These are phyloP conservation scores for Vicia faba DNA, from an alignment of 306 rosid genomes.

Conservation along the genomic window DNA sequence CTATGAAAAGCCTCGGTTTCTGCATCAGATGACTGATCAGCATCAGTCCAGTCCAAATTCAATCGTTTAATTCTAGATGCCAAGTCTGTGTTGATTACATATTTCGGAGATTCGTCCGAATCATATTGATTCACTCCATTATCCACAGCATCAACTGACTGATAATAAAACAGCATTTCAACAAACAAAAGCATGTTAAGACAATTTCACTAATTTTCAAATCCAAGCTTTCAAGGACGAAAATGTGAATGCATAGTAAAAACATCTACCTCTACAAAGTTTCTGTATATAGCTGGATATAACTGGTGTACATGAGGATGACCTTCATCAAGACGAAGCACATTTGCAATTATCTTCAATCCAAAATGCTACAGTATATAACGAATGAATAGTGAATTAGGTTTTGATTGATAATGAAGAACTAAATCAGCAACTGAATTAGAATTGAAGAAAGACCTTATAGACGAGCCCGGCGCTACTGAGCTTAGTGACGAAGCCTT, in stretches of 20 bases:
- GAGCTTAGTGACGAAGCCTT: constrained; percentile 52
- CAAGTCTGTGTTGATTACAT: constrained; percentile 47
- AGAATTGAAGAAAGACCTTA: constrained; percentile 43
- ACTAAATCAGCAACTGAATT: constrained; percentile 10
- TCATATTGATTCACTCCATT: constrained; percentile 63
- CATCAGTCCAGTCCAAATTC: constrained; percentile 53
- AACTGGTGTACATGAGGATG: constrained; percentile 47
- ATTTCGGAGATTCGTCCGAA: constrained; percentile 47
- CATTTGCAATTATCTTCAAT: constrained; percentile 51
- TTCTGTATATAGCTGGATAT: constrained; percentile 45
- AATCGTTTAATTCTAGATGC: constrained; percentile 51
- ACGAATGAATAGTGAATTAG: not conserved
- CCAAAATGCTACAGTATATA: constrained; percentile 51
- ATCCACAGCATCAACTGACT: constrained; percentile 62
- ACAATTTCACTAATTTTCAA: not conserved
- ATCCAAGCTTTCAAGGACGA: not conserved
- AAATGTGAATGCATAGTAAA: not conserved
- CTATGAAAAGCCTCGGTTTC: constrained; percentile 56
- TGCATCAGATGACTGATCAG: constrained; percentile 48
- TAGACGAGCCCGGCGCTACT: constrained; percentile 70
- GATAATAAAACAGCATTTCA: constrained; percentile 4
- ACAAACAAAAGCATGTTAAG: not conserved
- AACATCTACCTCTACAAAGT: constrained; percentile 50
- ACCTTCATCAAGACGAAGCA: constrained; percentile 48
- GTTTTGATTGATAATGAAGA: not conserved